A percentile compares a stretch with the other conserved stretches of the same genome.
phyloP scores from a whole-genome alignment of 2,329 filamentous ascomycete species.

The Purpureocillium takamizusanense region DNA sequence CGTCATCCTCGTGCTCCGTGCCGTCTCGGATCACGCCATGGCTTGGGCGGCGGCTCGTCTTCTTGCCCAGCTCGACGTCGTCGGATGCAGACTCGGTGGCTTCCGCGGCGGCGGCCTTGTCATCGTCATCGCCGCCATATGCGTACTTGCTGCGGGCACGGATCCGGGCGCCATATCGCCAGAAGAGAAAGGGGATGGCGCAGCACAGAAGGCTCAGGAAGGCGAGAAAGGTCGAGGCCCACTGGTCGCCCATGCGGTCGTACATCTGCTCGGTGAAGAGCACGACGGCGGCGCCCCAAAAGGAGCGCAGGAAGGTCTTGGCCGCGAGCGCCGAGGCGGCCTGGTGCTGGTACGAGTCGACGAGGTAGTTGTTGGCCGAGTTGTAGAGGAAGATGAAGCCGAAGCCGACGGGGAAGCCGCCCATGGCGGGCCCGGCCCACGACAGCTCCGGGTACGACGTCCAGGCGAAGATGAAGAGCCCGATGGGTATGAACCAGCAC shows the following conservation, averaged over 20 bases:
- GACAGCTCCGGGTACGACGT: conserved; percentile 53
- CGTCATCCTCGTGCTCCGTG: conserved; percentile 26
- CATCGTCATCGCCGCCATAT: conserved; percentile 49
- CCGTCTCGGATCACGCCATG: conserved; percentile 19
- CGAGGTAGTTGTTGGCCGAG: conserved; percentile 65
- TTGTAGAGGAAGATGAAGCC: conserved; percentile 82
- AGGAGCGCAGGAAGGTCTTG: conserved; percentile 70
- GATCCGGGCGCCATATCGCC: conserved; percentile 64
- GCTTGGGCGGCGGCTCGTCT: conserved; percentile 16
- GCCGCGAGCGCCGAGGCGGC: conserved; percentile 74
- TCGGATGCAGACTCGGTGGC: conserved; percentile 12
- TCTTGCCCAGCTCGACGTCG: conserved; percentile 26
- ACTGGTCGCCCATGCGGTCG: conserved; percentile 60
- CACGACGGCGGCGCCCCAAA: conserved; percentile 71
- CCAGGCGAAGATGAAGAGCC: conserved; percentile 52
- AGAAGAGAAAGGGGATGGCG: conserved; percentile 76
- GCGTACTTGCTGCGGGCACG: conserved; percentile 63
- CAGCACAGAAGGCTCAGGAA: conserved; percentile 73
- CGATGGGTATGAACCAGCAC: conserved; percentile 61
- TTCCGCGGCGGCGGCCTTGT: no score
- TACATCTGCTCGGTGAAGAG: conserved; percentile 83
- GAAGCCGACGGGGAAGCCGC: conserved; percentile 64
- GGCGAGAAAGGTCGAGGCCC: conserved; percentile 64
- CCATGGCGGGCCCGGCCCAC: conserved; percentile 66
- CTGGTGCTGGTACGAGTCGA: conserved; percentile 57